phyloP scores from a whole-genome alignment of 352 stramenopile species.

The Phytophthora boehmeriae region DNA sequence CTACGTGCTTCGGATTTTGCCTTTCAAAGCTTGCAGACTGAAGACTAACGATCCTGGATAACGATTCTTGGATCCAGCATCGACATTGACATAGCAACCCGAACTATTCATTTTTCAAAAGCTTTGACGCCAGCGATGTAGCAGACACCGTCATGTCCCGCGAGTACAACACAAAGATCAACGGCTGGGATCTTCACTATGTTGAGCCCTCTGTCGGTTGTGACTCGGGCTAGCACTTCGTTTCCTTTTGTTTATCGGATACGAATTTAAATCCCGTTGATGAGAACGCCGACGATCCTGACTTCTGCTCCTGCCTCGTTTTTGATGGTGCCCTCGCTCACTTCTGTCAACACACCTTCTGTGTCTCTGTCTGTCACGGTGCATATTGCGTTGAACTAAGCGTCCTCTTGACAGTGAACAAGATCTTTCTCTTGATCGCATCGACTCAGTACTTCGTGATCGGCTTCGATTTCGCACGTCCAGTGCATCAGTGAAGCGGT shows the following conservation, averaged over 20 bases:
- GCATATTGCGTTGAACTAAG: not conserved
- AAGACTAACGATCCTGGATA: constrained; percentile 26
- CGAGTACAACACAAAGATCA: not conserved
- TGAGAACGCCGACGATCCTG: constrained; percentile 7
- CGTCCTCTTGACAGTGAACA: constrained; percentile 21
- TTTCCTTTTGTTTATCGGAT: constrained; percentile 1
- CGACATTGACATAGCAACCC: too few species aligned
- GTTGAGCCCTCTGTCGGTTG: constrained; percentile 1
- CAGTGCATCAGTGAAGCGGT: constrained; percentile 41
- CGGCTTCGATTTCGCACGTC: constrained; percentile 42
- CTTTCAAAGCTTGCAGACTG: too few species aligned
- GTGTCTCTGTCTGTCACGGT: not conserved
- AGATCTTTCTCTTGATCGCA: constrained; percentile 1
- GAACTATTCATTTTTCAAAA: not conserved
- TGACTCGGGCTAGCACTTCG: constrained; percentile 5
- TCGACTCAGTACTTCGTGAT: constrained; percentile 1
- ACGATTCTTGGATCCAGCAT: constrained; percentile 22
- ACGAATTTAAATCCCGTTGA: not conserved
- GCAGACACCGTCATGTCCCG: too few species aligned
- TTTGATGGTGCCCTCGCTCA: not conserved
- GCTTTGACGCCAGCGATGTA: not conserved
- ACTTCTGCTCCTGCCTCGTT: constrained; percentile 24
- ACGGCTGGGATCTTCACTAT: constrained; percentile 1
- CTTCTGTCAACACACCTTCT: not conserved
- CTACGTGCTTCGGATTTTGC: constrained; percentile 42